Conservation (phyloP, 129 eudicot genomes). For the Arctium lappa region DNA sequence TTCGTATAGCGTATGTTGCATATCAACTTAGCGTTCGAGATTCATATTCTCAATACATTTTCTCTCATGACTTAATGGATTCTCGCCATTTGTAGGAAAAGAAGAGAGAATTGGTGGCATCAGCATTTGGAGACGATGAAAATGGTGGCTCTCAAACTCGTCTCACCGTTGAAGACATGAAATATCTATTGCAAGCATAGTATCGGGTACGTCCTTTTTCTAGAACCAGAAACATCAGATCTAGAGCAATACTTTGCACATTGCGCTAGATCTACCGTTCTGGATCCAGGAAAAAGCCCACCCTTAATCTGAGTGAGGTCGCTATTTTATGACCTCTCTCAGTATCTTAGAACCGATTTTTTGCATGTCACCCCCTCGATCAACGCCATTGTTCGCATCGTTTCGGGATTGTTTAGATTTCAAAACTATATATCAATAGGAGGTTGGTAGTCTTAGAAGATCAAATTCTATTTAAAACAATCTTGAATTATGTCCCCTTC, state of each 20-base stretch:
- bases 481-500: not conserved
- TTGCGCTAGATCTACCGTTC: not conserved
- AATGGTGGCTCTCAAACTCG: conserved; percentile 58
- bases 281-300: conserved; percentile 5
- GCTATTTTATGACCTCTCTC: not conserved
- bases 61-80: not conserved
- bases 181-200: conserved; percentile 67
- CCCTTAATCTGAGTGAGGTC: not conserved
- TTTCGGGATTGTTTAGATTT: not conserved
- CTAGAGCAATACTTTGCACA: not conserved
- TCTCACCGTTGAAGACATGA: conserved; percentile 77
- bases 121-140: conserved; percentile 86
- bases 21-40: not conserved
- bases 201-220: conserved; percentile 6
- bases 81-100: conserved; percentile 53
- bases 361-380: conserved; percentile 13
- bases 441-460: conserved; percentile 21
- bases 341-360: not conserved
- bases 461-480: not conserved
- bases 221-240: not conserved
- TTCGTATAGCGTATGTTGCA: not conserved
- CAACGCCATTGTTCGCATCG: conserved; percentile 6
- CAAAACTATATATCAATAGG: not conserved
- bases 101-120: conserved; percentile 84
- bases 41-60: not conserved